A percentile compares a stretch with the other conserved stretches of the same genome.
phyloP scores from a whole-genome alignment of 2,329 filamentous ascomycete species.

The Gnomoniopsis sp. region DNA sequence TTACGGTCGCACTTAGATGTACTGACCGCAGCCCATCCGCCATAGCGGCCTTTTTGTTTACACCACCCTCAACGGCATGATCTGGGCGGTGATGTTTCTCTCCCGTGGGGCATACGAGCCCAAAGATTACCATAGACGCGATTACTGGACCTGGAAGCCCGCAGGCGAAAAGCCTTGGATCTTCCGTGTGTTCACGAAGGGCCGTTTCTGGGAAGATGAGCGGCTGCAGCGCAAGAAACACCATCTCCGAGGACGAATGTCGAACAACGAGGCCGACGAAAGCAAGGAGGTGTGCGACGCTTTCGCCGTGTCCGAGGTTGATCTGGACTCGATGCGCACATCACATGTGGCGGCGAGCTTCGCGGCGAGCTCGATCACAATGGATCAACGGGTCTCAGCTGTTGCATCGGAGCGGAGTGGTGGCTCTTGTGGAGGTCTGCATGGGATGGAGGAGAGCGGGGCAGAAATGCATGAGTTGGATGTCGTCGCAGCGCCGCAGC shows the following conservation, averaged over 20 bases:
- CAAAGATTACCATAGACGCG: constrained; percentile 50
- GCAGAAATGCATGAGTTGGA: constrained; percentile 13
- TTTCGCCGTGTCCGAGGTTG: constrained; percentile 15
- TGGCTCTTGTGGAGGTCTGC: not conserved
- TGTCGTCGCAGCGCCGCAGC: constrained; percentile 9
- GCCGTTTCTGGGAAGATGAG: constrained; percentile 25
- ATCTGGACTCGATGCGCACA: constrained; percentile 10
- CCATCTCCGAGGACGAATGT: not conserved
- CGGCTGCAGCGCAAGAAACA: constrained; percentile 2
- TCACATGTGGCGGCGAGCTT: constrained; percentile 11
- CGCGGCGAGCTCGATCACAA: constrained; percentile 3
- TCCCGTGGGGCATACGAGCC: constrained; percentile 43
- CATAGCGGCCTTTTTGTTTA: constrained; percentile 56
- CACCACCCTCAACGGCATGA: constrained; percentile 45
- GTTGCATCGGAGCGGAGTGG: not conserved
- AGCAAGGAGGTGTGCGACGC: constrained; percentile 12
- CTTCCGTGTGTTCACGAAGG: constrained; percentile 32
- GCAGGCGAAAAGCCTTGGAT: constrained; percentile 46
- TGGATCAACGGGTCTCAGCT: constrained; percentile 3
- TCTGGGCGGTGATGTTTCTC: constrained; percentile 41
- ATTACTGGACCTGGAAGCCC: constrained; percentile 54
- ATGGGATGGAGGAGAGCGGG: not conserved
- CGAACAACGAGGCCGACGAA: not conserved
- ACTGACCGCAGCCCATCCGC: not conserved
- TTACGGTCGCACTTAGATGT: not conserved